phyloP scores from a whole-genome alignment of 176 grass and related monocot genomes.

The Oryza brachyantha region DNA sequence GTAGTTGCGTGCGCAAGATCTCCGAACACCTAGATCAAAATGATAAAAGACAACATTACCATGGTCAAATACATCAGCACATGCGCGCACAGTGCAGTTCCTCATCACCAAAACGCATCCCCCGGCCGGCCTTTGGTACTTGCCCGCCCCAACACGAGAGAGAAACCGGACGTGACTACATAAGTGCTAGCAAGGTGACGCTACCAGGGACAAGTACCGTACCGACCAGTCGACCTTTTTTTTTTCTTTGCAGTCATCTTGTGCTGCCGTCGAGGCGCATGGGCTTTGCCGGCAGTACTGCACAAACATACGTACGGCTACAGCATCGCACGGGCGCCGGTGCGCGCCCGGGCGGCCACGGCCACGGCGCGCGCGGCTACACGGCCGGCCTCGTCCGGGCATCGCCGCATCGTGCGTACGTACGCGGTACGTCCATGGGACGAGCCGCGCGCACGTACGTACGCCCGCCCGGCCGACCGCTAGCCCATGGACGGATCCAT shows the following conservation, averaged over 20 bases:
- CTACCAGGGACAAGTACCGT: conserved; percentile 24
- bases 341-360: no score
- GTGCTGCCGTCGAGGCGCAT: conserved; percentile 13
- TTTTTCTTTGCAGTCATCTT: not conserved
- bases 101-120: not conserved
- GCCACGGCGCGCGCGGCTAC: not conserved
- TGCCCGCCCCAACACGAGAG: not conserved
- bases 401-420: not conserved
- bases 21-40: not conserved
- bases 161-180: not conserved
- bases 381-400: not conserved
- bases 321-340: not conserved
- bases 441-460: not conserved
- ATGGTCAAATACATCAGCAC: not conserved
- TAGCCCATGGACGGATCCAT: not conserved
- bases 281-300: not conserved
- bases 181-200: conserved; percentile 2
- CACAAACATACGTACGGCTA: not conserved
- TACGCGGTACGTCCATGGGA: not conserved
- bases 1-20: not conserved
- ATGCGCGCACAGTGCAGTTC: conserved; percentile 7
- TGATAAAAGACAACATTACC: not conserved
- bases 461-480: not conserved
- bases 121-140: not conserved
- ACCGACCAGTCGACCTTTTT: conserved; percentile 19